Evolutionary conservation across 139 green algal species (phyloP).

Genomic region (Coccomyxa sp.): DNA sequence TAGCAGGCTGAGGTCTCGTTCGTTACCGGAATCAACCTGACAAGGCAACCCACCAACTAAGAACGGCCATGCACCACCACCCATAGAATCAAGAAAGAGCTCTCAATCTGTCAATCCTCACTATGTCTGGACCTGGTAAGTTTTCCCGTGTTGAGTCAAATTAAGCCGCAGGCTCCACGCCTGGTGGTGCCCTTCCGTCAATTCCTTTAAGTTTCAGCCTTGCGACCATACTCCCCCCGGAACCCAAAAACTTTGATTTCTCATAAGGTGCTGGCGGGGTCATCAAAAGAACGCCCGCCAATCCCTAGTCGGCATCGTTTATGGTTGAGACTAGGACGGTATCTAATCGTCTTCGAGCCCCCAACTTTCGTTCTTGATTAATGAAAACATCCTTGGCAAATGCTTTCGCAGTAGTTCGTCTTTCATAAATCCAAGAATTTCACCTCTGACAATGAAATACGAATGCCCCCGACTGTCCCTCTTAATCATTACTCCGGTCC

Average conservation of each 20-base stretch:
- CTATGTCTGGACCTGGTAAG: constrained; percentile 95
- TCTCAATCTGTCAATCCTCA: constrained; percentile 94
- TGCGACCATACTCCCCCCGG: constrained; percentile 95
- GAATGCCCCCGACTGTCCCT: constrained; percentile 99
- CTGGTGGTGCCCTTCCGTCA: constrained; percentile 95
- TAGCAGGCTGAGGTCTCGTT: constrained; percentile 97
- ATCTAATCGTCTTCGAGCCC: constrained; percentile 99
- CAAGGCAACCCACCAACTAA: constrained; percentile 95
- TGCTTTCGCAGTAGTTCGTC: constrained; percentile 99
- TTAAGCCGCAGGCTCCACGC: constrained; percentile 93
- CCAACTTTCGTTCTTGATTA: constrained; percentile 99
- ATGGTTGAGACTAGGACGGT: constrained; percentile 99
- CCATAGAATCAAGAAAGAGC: constrained; percentile 95
- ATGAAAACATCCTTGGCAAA: constrained; percentile 99
- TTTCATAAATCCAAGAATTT: constrained; percentile 99
- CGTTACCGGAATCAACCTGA: constrained; percentile 96
- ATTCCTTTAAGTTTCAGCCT: constrained; percentile 95
- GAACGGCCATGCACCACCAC: constrained; percentile 67
- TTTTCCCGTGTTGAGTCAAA: constrained; percentile 96
- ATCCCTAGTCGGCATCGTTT: constrained; percentile 99
- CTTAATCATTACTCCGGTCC: constrained; percentile 99
- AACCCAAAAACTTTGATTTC: constrained; percentile 99
- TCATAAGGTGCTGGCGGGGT: constrained; percentile 97
- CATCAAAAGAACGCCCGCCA: constrained; percentile 93
- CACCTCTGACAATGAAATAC: constrained; percentile 99